Evolutionary conservation across 768 basidiomycete genomes (phyloP).

Genomic region (Pleurotus giganteus): DNA sequence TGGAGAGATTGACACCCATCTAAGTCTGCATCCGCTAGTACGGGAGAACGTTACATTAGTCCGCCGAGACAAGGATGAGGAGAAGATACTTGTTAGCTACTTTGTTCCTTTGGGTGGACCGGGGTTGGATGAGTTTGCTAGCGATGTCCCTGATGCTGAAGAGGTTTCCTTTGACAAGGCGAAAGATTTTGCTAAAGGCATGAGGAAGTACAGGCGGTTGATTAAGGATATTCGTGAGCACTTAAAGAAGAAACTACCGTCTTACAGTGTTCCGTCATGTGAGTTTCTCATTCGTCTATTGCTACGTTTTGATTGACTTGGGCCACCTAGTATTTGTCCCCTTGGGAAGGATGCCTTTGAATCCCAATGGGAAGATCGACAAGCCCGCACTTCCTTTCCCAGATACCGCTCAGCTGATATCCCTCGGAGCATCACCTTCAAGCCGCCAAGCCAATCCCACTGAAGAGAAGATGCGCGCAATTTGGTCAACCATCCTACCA

Average conservation of each 20-base stretch:
- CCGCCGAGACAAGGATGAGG: constrained; percentile 96
- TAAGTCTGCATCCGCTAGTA: constrained; percentile 89
- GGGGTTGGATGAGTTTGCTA: constrained; percentile 65
- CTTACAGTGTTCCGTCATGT: constrained; percentile 91
- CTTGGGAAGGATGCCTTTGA: constrained; percentile 91
- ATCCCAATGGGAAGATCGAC: constrained; percentile 99
- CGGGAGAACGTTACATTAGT: constrained; percentile 99
- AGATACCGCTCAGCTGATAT: constrained; percentile 76
- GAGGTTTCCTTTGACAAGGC: constrained; percentile 29
- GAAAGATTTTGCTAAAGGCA: constrained; percentile 68
- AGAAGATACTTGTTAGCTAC: constrained; percentile 97
- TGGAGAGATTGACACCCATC: constrained; percentile 95
- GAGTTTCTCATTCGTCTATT: constrained; percentile 29
- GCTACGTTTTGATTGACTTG: constrained; percentile 3
- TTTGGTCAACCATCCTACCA: constrained; percentile 84
- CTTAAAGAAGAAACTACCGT: constrained; percentile 94
- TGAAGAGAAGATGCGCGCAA: constrained; percentile 74
- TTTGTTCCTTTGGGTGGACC: constrained; percentile 85
- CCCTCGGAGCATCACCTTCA: constrained; percentile 30
- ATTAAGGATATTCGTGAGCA: constrained; percentile 95
- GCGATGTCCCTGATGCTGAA: constrained; percentile 57
- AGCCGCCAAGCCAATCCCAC: constrained; percentile 56
- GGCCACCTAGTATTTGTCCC: constrained; percentile 85
- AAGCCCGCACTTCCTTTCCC: constrained; percentile 98
- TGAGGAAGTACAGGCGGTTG: constrained; percentile 78